Evolutionary conservation across 495 filamentous ascomycete genomes (phyloP).

Genomic region (Xylaria sp.): DNA sequence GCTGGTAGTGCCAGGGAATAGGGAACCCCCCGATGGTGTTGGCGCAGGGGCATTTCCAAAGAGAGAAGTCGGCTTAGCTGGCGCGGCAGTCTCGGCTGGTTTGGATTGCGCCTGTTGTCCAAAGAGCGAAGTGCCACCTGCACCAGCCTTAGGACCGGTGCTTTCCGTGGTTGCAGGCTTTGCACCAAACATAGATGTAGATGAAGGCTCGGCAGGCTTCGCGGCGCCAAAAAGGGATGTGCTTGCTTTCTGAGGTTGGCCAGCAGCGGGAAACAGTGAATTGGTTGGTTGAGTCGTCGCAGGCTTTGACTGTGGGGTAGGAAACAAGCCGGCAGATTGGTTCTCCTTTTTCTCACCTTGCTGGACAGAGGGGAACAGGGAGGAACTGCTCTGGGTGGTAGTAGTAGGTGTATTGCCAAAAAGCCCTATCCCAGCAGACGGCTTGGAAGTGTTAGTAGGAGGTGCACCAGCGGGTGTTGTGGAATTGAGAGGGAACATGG

Average conservation of each 20-base stretch:
- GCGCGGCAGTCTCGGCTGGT: slow-evolving; percentile 32
- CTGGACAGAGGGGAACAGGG: slow-evolving; percentile 31
- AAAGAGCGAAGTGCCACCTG: slow-evolving; percentile 23
- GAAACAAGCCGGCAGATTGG: slow-evolving; percentile 31
- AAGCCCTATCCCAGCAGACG: slow-evolving; percentile 27
- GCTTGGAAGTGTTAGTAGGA: slow-evolving; percentile 45
- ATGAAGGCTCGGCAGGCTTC: slow-evolving; percentile 36
- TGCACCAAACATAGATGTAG: slow-evolving; percentile 31
- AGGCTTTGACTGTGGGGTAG: slow-evolving; percentile 27
- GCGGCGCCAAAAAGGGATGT: slow-evolving; percentile 30
- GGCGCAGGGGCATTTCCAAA: slow-evolving; percentile 33
- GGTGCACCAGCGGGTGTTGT: slow-evolving; percentile 72
- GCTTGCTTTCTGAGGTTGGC: slow-evolving; percentile 26
- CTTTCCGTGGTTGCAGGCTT: slow-evolving; percentile 32
- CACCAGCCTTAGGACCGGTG: slow-evolving; percentile 15
- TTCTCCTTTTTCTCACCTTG: slow-evolving; percentile 32
- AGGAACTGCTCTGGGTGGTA: slow-evolving; percentile 26
- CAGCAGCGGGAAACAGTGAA: slow-evolving; percentile 30
- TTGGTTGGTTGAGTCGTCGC: slow-evolving; percentile 29
- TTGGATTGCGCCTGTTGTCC: slow-evolving; percentile 32
- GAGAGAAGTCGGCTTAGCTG: slow-evolving; percentile 30
- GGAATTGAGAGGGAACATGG: slow-evolving; percentile 58
- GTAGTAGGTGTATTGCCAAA: slow-evolving; percentile 34
- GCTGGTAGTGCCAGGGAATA: slow-evolving; percentile 30
- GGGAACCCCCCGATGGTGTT: slow-evolving; percentile 24